phyloP scores from a whole-genome alignment of 257 asterid genomes.

The Mentha longifolia region DNA sequence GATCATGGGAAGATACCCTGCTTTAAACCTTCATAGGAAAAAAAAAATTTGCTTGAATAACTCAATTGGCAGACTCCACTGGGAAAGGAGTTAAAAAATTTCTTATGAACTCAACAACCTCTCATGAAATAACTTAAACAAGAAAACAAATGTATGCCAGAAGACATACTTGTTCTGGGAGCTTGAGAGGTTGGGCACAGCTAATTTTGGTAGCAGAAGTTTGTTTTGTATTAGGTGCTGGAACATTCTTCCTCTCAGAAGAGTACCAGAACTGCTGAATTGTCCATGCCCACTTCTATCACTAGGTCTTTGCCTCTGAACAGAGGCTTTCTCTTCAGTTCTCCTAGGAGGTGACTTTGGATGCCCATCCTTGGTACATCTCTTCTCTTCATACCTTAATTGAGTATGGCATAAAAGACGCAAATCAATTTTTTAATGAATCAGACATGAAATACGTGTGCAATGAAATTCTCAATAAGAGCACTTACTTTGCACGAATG shows the following conservation, averaged over 20 bases:
- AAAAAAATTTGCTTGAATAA: neutral
- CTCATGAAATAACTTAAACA: neutral
- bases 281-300: constrained; percentile 62
- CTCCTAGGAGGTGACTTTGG: constrained; percentile 59
- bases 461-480: constrained; percentile 25
- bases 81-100: neutral
- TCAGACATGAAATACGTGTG: constrained; percentile 23
- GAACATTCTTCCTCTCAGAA: constrained; percentile 56
- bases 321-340: constrained; percentile 64
- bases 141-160: constrained; percentile 9
- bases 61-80: neutral
- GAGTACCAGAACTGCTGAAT: constrained; percentile 53
- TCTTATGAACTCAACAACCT: constrained; percentile 5
- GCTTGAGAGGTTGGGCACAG: constrained; percentile 69
- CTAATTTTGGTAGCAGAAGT: constrained; percentile 56
- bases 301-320: constrained; percentile 68
- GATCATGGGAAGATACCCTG: neutral
- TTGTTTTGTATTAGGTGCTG: constrained; percentile 49
- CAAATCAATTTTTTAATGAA: constrained; percentile 30
- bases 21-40: neutral
- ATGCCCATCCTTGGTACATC: constrained; percentile 85
- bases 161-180: constrained; percentile 66
- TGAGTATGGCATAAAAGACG: constrained; percentile 30
- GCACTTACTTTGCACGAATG: constrained; percentile 94
- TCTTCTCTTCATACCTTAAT: constrained; percentile 89